phyloP scores from a whole-genome alignment of 345 rosid genomes.

The Pelargonium nanum region DNA sequence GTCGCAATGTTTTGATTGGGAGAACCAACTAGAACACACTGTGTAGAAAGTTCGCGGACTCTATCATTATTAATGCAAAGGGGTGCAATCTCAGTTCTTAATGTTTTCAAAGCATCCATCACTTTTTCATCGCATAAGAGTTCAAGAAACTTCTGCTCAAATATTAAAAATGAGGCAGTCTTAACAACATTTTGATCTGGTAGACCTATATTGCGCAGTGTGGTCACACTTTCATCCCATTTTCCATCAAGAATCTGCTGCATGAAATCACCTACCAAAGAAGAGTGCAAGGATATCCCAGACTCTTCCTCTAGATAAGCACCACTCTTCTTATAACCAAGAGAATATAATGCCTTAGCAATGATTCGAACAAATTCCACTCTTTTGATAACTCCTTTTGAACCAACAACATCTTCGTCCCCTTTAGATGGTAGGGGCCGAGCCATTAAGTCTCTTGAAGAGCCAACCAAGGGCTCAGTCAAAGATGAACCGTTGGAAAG shows the following conservation, averaged over 20 bases:
- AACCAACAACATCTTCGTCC: constrained; percentile 49
- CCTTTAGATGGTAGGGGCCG: constrained; percentile 43
- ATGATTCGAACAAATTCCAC: constrained; percentile 52
- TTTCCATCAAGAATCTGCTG: constrained; percentile 41
- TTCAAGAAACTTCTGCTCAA: constrained; percentile 55
- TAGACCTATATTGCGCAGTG: constrained; percentile 31
- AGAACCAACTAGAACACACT: constrained; percentile 15
- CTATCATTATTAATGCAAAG: constrained; percentile 28
- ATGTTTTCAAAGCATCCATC: constrained; percentile 49
- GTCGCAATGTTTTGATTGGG: constrained; percentile 16
- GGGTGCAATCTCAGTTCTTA: constrained; percentile 55
- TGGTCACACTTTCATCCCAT: constrained; percentile 45
- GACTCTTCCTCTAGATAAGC: constrained; percentile 59
- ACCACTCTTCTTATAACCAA: constrained; percentile 48
- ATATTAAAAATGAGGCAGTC: constrained; percentile 45
- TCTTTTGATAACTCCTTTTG: constrained; percentile 49
- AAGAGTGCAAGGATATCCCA: constrained; percentile 43
- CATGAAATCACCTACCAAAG: constrained; percentile 29
- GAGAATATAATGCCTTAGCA: constrained; percentile 46
- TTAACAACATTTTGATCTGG: constrained; percentile 32
- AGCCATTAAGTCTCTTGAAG: constrained; percentile 48
- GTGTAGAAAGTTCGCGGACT: constrained; percentile 38
- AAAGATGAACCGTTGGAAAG: constrained; percentile 36
- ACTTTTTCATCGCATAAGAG: constrained; percentile 31
- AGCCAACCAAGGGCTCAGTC: constrained; percentile 26